Base-by-base conservation (phyloP, 495 filamentous ascomycete genomes). In the Penicillium arizonense region DNA sequence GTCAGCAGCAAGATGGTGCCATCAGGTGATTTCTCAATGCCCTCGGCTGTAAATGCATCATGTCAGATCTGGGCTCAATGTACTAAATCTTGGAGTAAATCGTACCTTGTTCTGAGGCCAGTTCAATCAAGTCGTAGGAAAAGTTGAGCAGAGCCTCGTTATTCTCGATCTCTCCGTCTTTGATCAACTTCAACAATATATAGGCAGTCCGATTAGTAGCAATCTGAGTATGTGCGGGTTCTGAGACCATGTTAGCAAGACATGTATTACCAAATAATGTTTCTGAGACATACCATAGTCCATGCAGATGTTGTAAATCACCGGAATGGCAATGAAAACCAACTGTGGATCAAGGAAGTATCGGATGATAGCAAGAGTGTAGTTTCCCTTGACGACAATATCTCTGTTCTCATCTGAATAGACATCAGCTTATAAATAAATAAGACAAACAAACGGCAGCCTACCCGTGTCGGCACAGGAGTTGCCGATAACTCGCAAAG, bases 381-480 rank as follows among this genome's bases (percentile, higher is more conserved):
- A 77, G 23, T 81, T 78, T 33, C 77, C 78, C 7, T 76, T 75
- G 21, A 90, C 74, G 7, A 90, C 81, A 24, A 81, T 77, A n/a
- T 78, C 76, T 45, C 89, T 71, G 59, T 92, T 92, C 55, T 83
- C 83, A 68, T 93, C 89, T 90, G 56, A 9, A 44, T 14, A 2
- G n/a, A 20, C 38, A 21, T 68, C 43, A 57, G 16, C 56, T 18
- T 55, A 12, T 43, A 20, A 30, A 26, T 13, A 13, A 50, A 35
- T 52, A 30, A 14, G 11, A 52, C 13, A 35, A 18, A 41, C 30
- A 24, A 13, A n/a, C 3, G 12, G 12, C 39, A 33, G 58, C 75
- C 60, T 70, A 88, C 88, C 82, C 48, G 82, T 86, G 62, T 93
- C 89, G 39, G 89, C 89, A 67, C 88, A 91, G n/a, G 82, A 83